Percentiles rank a stretch among this genome's conserved stretches.
phyloP scores from a whole-genome alignment of 345 rosid species.

The Cardamine occulta region DNA sequence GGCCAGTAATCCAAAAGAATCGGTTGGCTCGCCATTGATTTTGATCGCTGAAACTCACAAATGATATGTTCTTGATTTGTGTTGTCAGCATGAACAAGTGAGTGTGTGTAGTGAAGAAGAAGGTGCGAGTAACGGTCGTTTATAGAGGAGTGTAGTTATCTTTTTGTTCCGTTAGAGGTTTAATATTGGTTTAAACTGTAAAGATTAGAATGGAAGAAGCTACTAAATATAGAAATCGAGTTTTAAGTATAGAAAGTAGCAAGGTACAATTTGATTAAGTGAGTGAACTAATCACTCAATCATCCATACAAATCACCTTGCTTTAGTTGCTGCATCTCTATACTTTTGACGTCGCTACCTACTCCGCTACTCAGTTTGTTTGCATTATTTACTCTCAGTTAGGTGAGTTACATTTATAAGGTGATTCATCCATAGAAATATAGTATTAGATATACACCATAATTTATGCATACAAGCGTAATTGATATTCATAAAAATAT shows the following conservation, averaged over 20 bases:
- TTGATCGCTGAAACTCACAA: background rate
- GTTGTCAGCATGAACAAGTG: background rate
- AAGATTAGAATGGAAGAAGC: background rate
- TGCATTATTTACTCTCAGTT: background rate
- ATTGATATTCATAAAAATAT: background rate
- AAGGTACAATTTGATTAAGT: background rate
- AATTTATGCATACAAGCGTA: background rate
- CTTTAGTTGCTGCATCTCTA: background rate
- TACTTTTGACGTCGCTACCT: background rate
- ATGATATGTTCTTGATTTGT: background rate
- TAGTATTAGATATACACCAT: background rate
- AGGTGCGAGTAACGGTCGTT: background rate
- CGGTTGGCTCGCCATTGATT: constrained; percentile 28
- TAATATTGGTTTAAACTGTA: background rate
- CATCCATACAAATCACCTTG: too few species aligned
- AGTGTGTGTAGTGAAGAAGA: constrained; percentile 1
- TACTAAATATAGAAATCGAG: background rate
- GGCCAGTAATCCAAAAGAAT: constrained; percentile 42
- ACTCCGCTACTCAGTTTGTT: constrained; percentile 7
- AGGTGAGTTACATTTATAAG: constrained; percentile 16
- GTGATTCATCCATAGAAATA: background rate
- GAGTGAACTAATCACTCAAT: background rate
- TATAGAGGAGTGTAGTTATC: background rate
- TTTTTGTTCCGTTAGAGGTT: background rate
- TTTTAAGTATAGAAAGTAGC: background rate